A percentile compares a stretch with the other conserved stretches of the same genome.
Conservation (phyloP, 1,284 basidiomycete genomes). For the Rhodotorula sp. region DNA sequence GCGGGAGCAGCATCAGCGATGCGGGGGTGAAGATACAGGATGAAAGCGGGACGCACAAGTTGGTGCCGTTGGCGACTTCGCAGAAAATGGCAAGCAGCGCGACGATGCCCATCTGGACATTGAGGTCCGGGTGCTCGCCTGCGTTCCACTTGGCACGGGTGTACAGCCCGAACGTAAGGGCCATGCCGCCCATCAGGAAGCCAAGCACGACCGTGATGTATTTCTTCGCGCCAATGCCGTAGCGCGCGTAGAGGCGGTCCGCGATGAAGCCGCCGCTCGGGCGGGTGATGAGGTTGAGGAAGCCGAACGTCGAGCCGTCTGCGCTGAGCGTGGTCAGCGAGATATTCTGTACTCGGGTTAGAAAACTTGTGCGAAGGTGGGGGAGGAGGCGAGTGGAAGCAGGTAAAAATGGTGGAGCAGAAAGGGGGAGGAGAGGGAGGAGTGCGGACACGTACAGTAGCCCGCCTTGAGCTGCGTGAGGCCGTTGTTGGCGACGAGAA, state of each 20-base stretch:
- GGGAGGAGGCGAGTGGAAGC: too few relatives aligned
- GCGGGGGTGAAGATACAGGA: conserved; percentile 31
- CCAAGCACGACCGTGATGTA: conserved; percentile 54
- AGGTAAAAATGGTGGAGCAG: too few relatives aligned
- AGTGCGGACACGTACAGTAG: too few relatives aligned
- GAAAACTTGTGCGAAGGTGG: too few relatives aligned
- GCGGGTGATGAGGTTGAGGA: conserved; percentile 34
- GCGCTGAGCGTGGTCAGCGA: too few relatives aligned
- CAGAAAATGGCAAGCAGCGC: conserved; percentile 54
- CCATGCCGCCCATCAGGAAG: conserved; percentile 27
- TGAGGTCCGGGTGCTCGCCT: conserved; percentile 7
- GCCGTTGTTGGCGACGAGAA: conserved; percentile 61
- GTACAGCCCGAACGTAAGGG: conserved; percentile 29
- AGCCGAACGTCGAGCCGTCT: conserved; percentile 53
- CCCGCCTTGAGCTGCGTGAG: conserved; percentile 60
- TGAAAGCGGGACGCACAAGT: conserved; percentile 60
- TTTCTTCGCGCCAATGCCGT: conserved; percentile 61
- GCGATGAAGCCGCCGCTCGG: conserved; percentile 31
- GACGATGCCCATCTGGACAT: conserved; percentile 43
- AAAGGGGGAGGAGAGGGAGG: too few relatives aligned
- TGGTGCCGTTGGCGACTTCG: conserved; percentile 60
- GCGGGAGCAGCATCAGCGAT: not conserved
- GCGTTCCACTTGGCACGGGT: conserved; percentile 57
- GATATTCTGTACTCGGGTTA: conserved; percentile 39
- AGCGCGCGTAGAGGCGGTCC: conserved; percentile 46